Conservation (phyloP, 352 stramenopile genomes). For the Globisporangium iwayamae region DNA sequence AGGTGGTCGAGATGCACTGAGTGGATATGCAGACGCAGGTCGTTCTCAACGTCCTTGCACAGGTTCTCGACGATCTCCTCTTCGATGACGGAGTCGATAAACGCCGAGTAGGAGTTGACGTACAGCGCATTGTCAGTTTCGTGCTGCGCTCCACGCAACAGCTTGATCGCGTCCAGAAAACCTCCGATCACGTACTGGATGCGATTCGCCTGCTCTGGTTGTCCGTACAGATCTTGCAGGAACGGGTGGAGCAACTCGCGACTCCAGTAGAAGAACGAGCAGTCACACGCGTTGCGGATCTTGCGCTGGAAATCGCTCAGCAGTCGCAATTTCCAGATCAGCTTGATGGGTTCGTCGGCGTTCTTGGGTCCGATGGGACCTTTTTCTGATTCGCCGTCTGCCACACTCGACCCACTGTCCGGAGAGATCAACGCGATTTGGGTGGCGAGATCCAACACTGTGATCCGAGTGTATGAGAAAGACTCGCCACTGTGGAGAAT, state of each 20-base stretch:
- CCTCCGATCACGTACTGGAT: conserved; percentile 82
- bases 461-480: conserved; percentile 83
- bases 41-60: conserved; percentile 92
- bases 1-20: conserved; percentile 85
- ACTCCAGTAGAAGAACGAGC: conserved; percentile 93
- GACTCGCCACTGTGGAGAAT: conserved; percentile 78
- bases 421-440: conserved; percentile 79
- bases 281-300: conserved; percentile 85
- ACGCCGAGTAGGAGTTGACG: conserved; percentile 68
- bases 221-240: conserved; percentile 75
- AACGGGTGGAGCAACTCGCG: conserved; percentile 86
- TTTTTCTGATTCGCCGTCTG: conserved; percentile 38
- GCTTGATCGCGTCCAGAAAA: conserved; percentile 74
- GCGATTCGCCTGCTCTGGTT: conserved; percentile 77
- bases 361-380: conserved; percentile 51
- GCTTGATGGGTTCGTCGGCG: conserved; percentile 66
- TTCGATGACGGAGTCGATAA: conserved; percentile 80
- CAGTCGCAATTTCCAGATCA: conserved; percentile 84
- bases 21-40: conserved; percentile 89
- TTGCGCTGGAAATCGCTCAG: conserved; percentile 88
- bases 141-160: conserved; percentile 74
- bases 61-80: conserved; percentile 88
- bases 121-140: conserved; percentile 68
- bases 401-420: conserved; percentile 29
- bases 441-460: conserved; percentile 71